Conservation (phyloP, 2,329 filamentous ascomycete genomes). For the Magnaporthales sp. region DNA sequence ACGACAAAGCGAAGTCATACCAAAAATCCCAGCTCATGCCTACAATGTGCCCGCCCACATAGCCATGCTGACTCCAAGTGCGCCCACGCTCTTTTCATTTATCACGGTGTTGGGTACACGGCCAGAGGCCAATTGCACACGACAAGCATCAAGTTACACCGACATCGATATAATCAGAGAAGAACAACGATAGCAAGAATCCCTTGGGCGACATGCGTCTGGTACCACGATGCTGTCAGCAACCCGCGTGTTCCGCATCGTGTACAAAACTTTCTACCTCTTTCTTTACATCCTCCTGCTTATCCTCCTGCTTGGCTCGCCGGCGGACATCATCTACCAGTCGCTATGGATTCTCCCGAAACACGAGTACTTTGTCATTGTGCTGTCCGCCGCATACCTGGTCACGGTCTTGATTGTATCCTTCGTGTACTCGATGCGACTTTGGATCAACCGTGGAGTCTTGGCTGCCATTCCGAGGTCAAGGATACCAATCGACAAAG, state of each 20-base stretch:
- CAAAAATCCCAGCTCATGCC: not conserved
- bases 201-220: not conserved
- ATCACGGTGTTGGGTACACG: not conserved
- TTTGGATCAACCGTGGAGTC: constrained; percentile 77
- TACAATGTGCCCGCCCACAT: not conserved
- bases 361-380: constrained; percentile 59
- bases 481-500: constrained; percentile 79
- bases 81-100: not conserved
- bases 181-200: not conserved
- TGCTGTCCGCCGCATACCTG: constrained; percentile 72
- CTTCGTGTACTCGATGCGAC: constrained; percentile 73
- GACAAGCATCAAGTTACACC: not conserved
- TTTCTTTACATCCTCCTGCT: constrained; percentile 66
- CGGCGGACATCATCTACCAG: constrained; percentile 73
- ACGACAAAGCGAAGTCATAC: not conserved
- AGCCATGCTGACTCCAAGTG: constrained; percentile 4
- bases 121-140: not conserved
- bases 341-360: constrained; percentile 35
- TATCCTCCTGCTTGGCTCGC: constrained; percentile 68
- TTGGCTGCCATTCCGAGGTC: constrained; percentile 77
- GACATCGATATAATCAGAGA: not conserved
- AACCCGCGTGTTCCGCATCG: constrained; percentile 61
- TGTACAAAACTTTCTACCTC: constrained; percentile 73
- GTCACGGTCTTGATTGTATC: constrained; percentile 60
- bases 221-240: constrained; percentile 27